A percentile compares a stretch with the other conserved stretches of the same genome.
These are phyloP conservation scores for Syzygium oleosum DNA, from an alignment of 345 rosid species.

Conservation along the genomic window DNA sequence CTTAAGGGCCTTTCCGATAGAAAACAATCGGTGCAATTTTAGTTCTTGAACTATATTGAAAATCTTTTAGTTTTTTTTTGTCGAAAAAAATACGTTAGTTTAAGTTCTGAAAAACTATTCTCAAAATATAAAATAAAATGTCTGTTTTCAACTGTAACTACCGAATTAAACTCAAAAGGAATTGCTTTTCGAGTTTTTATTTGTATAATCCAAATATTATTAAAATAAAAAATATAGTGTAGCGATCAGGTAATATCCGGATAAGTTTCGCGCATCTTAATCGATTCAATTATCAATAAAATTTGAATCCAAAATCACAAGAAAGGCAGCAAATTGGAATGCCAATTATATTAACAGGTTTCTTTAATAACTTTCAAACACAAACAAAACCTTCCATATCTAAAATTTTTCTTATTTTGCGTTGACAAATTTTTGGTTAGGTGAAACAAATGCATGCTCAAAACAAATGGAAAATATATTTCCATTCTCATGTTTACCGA, in stretches of 20 bases:
- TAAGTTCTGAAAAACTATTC: neutral
- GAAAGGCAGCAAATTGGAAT: neutral
- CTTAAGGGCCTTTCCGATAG: accelerated
- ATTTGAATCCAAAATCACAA: neutral
- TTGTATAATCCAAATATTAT: neutral
- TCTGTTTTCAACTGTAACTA: neutral
- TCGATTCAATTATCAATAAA: accelerated
- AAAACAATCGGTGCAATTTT: neutral
- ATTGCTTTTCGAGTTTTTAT: accelerated
- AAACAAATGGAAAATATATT: neutral
- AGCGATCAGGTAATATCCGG: accelerated
- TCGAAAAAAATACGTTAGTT: too few species aligned
- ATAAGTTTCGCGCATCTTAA: accelerated
- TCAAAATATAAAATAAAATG: neutral
- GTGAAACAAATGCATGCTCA: neutral
- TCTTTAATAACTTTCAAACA: neutral
- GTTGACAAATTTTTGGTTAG: neutral
- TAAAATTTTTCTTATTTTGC: neutral
- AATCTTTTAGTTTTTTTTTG: neutral
- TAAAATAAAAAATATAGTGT: neutral
- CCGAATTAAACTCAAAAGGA: neutral
- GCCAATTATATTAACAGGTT: neutral
- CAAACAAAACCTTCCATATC: neutral
- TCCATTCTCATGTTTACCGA: neutral
- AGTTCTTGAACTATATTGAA: neutral